Base-by-base conservation (phyloP, 148 eudicot species). In the Suaeda aralocaspica region DNA sequence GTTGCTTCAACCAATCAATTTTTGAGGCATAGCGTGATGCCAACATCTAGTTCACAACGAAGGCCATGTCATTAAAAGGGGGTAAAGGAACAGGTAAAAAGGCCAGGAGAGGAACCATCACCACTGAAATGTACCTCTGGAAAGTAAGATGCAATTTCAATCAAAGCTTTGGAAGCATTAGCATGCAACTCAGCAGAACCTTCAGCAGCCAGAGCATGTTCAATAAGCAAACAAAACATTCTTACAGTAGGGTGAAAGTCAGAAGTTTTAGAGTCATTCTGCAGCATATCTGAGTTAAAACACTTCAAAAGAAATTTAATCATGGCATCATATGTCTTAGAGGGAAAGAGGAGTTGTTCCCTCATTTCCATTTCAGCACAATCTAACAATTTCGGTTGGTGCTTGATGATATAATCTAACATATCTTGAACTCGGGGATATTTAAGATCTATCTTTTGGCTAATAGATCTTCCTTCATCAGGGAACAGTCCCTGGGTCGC, bases 171-270 rank as follows among this genome's bases (percentile, higher is more conserved):
- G 42, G 96, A 85, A 69, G 96, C 92, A 81, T 79, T 78, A 60
- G 98, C 84, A 74, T 93, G 98, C 85, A 93, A 80, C 83, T 93
- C 95, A 68, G 81, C 82, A 68, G 98, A 85, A 68, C 98, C 95
- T 84, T 90, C 98, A 78, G 82, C 78, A 51, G 88, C 90, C 96
- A 93, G 85, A 63, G 90, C 96, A 88, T 93, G 90, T 75, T 93
- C 98, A 48, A 88, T 68, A 42, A 93, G 83, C 64, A 85, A 84
- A 78, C 90, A 93, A 79, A 90, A 72, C 19, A 63, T 74, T 56
- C 83, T 96, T 65, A 87, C 80, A 36, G 87, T 74, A 50, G 71
- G 71, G 74, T 81, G 76, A 73, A 78, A 71, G 39, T 83, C 88
- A 65, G 83, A 21, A 34, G 75, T 60, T 70, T 70, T 81, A 55